These are phyloP conservation scores for Fonsecaea multimorphosa DNA, from an alignment of 2,329 filamentous ascomycete genomes.

Conservation along the genomic window DNA sequence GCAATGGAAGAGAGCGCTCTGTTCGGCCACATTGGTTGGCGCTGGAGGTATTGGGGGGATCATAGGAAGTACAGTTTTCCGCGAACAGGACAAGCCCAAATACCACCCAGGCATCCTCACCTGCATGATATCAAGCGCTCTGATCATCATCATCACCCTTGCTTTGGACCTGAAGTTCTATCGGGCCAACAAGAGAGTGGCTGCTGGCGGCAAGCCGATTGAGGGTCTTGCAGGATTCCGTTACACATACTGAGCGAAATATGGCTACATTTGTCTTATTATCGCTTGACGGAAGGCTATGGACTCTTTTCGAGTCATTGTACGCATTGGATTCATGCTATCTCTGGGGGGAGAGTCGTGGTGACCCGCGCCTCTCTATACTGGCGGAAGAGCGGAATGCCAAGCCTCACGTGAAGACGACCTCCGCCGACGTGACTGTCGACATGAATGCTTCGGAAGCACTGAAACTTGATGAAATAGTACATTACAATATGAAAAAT, in stretches of 20 bases:
- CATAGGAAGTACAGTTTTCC: conserved; percentile 74
- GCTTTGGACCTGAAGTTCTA: conserved; percentile 38
- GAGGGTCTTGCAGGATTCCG: conserved; percentile 36
- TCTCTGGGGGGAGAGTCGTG: not conserved
- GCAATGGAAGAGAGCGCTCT: conserved; percentile 80
- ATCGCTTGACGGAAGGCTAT: not conserved
- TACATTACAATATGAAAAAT: not conserved
- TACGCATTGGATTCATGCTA: not conserved
- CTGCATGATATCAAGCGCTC: conserved; percentile 35
- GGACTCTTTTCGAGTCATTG: not conserved
- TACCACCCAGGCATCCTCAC: conserved; percentile 43
- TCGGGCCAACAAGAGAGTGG: conserved; percentile 37
- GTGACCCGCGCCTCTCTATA: not conserved
- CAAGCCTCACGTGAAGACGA: not conserved
- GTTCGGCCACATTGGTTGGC: conserved; percentile 39
- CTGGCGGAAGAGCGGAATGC: not conserved
- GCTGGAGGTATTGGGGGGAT: conserved; percentile 76
- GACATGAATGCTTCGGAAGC: not conserved
- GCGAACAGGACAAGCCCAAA: conserved; percentile 48
- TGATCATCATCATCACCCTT: conserved; percentile 39
- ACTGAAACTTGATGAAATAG: not conserved
- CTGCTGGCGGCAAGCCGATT: conserved; percentile 35
- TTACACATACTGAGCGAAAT: conserved; percentile 32
- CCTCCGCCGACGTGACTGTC: not conserved
- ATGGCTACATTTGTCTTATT: not conserved